Evolutionary conservation across 768 basidiomycete genomes (phyloP).

Genomic region (Agaricus blazei): DNA sequence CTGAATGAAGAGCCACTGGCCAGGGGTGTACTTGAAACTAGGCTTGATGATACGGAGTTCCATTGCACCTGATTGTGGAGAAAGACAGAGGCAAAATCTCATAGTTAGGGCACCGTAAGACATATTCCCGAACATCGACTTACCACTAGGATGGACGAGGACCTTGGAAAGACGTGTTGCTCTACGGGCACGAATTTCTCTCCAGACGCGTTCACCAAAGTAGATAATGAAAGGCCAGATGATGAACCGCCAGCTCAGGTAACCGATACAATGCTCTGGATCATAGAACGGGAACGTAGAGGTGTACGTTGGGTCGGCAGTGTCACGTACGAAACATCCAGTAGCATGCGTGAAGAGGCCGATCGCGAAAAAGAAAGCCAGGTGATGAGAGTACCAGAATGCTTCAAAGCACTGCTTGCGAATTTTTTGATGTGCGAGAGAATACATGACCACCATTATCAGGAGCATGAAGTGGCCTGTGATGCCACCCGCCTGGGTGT

Average conservation of each 20-base stretch:
- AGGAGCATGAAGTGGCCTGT: conserved; percentile 95
- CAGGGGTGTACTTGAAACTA: conserved; percentile 85
- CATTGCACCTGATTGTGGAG: conserved; percentile 63
- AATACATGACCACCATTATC: conserved; percentile 90
- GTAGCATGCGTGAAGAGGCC: conserved; percentile 87
- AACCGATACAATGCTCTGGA: conserved; percentile 85
- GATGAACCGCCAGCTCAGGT: conserved; percentile 84
- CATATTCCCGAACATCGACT: conserved; percentile 15
- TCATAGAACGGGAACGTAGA: conserved; percentile 81
- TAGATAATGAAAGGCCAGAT: conserved; percentile 93
- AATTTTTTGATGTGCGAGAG: conserved; percentile 86
- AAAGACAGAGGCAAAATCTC: background rate
- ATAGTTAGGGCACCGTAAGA: background rate
- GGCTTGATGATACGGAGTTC: conserved; percentile 90
- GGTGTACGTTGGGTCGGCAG: conserved; percentile 65
- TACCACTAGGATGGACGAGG: conserved; percentile 84
- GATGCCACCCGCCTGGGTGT: conserved; percentile 85
- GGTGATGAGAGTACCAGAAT: conserved; percentile 96
- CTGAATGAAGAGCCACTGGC: conserved; percentile 90
- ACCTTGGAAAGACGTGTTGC: conserved; percentile 81
- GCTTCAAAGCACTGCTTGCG: conserved; percentile 89
- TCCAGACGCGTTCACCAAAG: conserved; percentile 80
- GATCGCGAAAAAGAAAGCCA: conserved; percentile 93
- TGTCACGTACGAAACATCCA: conserved; percentile 93
- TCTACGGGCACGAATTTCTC: conserved; percentile 76